phyloP scores from a whole-genome alignment of 805 yeast species.

The Naumovozyma baii region DNA sequence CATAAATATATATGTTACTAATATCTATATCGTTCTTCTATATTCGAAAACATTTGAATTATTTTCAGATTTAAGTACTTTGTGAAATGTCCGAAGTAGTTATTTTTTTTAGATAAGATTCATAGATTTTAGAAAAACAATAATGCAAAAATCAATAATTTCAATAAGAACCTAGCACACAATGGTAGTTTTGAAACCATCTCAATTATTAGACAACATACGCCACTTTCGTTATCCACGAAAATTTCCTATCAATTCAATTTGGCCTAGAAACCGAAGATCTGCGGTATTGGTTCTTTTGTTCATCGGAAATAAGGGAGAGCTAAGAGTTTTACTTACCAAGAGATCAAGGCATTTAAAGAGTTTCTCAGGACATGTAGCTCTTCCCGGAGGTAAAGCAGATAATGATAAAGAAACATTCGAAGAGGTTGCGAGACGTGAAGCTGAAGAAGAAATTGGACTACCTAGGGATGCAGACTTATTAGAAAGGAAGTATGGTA shows the following conservation, averaged over 20 bases:
- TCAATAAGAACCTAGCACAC: not conserved
- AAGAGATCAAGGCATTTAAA: slow-evolving; percentile 60
- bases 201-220: slow-evolving; percentile 14
- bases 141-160: not conserved
- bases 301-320: slow-evolving; percentile 64
- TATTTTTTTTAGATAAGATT: too few relatives aligned
- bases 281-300: slow-evolving; percentile 72
- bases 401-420: slow-evolving; percentile 58
- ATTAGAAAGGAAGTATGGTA: slow-evolving; percentile 39
- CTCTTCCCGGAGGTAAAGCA: slow-evolving; percentile 91
- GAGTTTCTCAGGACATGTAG: slow-evolving; percentile 80
- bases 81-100: too few relatives aligned
- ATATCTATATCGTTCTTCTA: too few relatives aligned
- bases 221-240: slow-evolving; percentile 10
- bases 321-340: slow-evolving; percentile 68
- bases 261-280: slow-evolving; percentile 69
- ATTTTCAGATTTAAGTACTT: too few relatives aligned
- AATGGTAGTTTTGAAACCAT: slow-evolving; percentile 13
- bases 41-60: too few relatives aligned
- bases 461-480: slow-evolving; percentile 40
- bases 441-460: slow-evolving; percentile 83
- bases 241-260: slow-evolving; percentile 28
- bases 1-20: too few relatives aligned
- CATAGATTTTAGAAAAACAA: too few relatives aligned
- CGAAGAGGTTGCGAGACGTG: slow-evolving; percentile 70